These are phyloP conservation scores for Pichia exigua DNA, from an alignment of 805 yeast genomes.

Conservation along the genomic window DNA sequence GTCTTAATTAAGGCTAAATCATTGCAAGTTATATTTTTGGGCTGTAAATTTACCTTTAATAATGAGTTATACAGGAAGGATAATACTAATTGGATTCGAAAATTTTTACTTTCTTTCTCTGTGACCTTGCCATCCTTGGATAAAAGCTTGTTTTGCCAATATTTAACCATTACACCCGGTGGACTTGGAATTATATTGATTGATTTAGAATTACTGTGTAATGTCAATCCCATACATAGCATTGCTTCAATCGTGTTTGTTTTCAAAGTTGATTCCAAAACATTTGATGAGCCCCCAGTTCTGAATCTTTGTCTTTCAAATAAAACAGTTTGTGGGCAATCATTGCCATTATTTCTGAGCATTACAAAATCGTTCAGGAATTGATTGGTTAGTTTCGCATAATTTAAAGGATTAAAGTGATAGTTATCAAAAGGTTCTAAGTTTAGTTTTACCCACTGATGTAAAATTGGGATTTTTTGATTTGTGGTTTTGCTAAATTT, in stretches of 20 bases:
- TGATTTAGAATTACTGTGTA: constrained; percentile 1
- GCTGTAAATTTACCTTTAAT: not conserved
- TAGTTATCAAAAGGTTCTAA: constrained; percentile 18
- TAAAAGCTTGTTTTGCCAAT: constrained; percentile 18
- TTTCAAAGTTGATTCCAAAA: constrained; percentile 44
- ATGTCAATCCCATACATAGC: constrained; percentile 22
- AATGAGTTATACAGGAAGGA: constrained; percentile 4
- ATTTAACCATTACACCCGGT: constrained; percentile 23
- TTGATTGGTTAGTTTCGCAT: constrained; percentile 19
- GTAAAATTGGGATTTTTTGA: constrained; percentile 12
- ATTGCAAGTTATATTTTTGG: not conserved
- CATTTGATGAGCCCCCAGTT: constrained; percentile 36
- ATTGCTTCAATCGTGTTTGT: constrained; percentile 49
- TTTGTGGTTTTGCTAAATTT: constrained; percentile 10
- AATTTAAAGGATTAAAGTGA: constrained; percentile 24
- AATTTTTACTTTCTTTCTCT: constrained; percentile 5
- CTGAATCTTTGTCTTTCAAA: constrained; percentile 54
- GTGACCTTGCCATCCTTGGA: not conserved
- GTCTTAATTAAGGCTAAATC: not conserved
- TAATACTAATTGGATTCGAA: constrained; percentile 7
- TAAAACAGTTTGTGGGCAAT: constrained; percentile 34
- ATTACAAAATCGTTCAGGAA: constrained; percentile 14
- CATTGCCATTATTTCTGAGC: not conserved
- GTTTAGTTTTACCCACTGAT: constrained; percentile 29
- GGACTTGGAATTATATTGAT: constrained; percentile 2